Conservation (phyloP, 371 early-diverging fungal species). For the Syncephalastrum monosporum region DNA sequence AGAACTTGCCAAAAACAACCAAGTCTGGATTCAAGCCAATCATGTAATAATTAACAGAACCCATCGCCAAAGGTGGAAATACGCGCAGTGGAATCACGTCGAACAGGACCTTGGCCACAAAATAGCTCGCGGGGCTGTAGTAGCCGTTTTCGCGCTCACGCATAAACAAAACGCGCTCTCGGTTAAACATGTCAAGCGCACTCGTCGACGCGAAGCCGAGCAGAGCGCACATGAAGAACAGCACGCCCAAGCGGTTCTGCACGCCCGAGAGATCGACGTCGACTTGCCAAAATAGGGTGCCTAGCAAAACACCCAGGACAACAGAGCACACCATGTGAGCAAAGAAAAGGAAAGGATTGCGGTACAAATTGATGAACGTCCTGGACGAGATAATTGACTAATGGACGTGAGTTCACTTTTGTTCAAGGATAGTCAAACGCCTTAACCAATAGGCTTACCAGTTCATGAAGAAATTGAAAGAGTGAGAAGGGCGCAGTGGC, state of each 20-base stretch:
- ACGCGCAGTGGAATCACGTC: constrained; percentile 81
- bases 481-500: constrained; percentile 68
- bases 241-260: constrained; percentile 78
- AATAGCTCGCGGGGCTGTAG: constrained; percentile 74
- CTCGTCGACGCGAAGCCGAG: constrained; percentile 77
- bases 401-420: neutral
- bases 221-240: constrained; percentile 83
- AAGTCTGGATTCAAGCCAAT: constrained; percentile 66
- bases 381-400: constrained; percentile 44
- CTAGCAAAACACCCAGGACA: constrained; percentile 56
- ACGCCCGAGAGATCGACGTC: constrained; percentile 78
- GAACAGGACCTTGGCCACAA: constrained; percentile 74
- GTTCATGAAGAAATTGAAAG: constrained; percentile 51
- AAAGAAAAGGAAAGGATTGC: constrained; percentile 46
- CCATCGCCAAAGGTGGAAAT: constrained; percentile 83
- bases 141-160: constrained; percentile 84
- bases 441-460: constrained; percentile 30
- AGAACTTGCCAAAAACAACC: constrained; percentile 70
- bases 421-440: constrained; percentile 5
- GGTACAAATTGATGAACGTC: constrained; percentile 47
- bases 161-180: constrained; percentile 73
- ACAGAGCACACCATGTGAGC: constrained; percentile 39
- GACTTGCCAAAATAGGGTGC: constrained; percentile 78
- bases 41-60: constrained; percentile 82
- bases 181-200: constrained; percentile 68